Evolutionary conservation across 2,329 filamentous ascomycete species (phyloP).

Genomic region (Pezicula carpinea): DNA sequence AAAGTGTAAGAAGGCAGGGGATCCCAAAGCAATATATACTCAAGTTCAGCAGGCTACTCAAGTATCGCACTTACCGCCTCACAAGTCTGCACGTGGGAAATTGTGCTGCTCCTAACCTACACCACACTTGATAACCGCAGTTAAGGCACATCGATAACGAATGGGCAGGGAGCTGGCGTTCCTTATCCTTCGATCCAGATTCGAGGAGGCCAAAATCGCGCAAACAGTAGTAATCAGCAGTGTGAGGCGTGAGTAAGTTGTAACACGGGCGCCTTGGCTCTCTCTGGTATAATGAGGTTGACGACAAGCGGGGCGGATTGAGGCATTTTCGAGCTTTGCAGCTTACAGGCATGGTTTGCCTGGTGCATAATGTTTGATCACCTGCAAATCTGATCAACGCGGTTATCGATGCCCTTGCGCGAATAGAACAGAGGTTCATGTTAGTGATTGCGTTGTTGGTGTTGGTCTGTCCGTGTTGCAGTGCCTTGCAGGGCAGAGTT

Average conservation of each 20-base stretch:
- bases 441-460: too few species aligned
- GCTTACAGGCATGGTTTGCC: too few species aligned
- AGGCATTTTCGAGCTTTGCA: too few species aligned
- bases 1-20: background rate
- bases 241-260: background rate
- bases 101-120: background rate
- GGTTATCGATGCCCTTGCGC: too few species aligned
- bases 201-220: slow-evolving; percentile 21
- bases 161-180: background rate
- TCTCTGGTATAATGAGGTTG: background rate
- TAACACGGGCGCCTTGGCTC: background rate
- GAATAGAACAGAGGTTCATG: too few species aligned
- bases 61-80: too few species aligned
- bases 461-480: too few species aligned
- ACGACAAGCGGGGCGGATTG: too few species aligned
- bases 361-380: too few species aligned
- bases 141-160: background rate
- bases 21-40: background rate
- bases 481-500: too few species aligned
- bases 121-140: slow-evolving; percentile 6
- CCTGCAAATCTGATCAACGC: too few species aligned
- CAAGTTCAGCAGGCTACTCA: background rate
- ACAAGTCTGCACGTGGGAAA: too few species aligned
- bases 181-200: slow-evolving; percentile 22
- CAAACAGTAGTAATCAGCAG: background rate